Percentiles rank a stretch among this genome's conserved stretches.
These are phyloP conservation scores for Leccinum olivaceoglutinosum DNA, from an alignment of 1,284 basidiomycete species.

Conservation along the genomic window DNA sequence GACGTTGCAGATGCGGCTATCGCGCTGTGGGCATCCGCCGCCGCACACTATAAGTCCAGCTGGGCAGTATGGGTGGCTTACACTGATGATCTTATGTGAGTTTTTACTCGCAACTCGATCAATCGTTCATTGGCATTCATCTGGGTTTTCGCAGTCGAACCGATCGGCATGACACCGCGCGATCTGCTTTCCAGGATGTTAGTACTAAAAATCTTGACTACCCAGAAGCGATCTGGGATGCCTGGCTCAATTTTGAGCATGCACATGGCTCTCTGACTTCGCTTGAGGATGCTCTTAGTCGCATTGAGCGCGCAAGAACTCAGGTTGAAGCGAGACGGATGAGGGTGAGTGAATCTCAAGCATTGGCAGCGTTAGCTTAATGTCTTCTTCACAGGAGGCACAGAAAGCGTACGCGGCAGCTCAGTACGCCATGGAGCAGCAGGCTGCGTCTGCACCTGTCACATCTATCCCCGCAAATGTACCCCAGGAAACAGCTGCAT, in stretches of 20 bases:
- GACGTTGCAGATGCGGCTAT: constrained; percentile 49
- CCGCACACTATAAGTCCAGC: constrained; percentile 62
- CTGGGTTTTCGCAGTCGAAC: constrained; percentile 40
- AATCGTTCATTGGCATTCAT: background rate
- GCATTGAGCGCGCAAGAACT: constrained; percentile 61
- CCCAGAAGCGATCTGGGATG: constrained; percentile 89
- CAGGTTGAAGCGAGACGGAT: constrained; percentile 61
- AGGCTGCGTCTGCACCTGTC: constrained; percentile 34
- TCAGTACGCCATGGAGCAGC: constrained; percentile 45
- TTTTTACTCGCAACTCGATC: constrained; percentile 1
- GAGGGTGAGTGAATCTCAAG: constrained; percentile 43
- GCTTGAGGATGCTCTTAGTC: constrained; percentile 63
- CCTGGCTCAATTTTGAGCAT: constrained; percentile 84
- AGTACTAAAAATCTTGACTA: constrained; percentile 78
- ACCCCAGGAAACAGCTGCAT: constrained; percentile 4
- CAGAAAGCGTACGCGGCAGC: constrained; percentile 49
- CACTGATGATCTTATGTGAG: constrained; percentile 63
- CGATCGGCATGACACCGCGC: constrained; percentile 53
- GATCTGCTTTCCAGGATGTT: constrained; percentile 60
- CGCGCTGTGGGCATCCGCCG: constrained; percentile 57
- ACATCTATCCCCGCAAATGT: constrained; percentile 25
- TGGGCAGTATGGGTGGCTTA: constrained; percentile 69
- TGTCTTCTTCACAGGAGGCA: constrained; percentile 45
- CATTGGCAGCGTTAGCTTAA: background rate
- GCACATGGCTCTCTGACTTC: constrained; percentile 70